phyloP scores from a whole-genome alignment of 2,329 filamentous ascomycete genomes.

The Geosmithia morbida region DNA sequence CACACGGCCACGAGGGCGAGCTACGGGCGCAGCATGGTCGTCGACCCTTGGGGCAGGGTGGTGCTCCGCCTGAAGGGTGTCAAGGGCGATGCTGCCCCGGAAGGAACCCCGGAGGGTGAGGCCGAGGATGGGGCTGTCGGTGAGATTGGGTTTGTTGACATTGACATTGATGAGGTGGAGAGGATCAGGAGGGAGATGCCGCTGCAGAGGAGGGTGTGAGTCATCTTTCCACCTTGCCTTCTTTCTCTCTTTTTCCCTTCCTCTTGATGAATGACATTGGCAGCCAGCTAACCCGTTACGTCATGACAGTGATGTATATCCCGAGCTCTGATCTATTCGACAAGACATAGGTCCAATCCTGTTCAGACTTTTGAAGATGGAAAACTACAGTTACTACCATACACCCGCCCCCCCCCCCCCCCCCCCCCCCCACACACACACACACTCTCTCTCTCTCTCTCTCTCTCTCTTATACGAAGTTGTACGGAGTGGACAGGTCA shows the following conservation, averaged over 20 bases:
- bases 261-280: too few relatives aligned
- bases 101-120: slow-evolving; percentile 11
- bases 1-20: slow-evolving; percentile 64
- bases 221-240: slow-evolving; percentile 1
- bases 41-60: slow-evolving; percentile 77
- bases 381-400: too few relatives aligned
- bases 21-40: slow-evolving; percentile 75
- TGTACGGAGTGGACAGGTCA: too few relatives aligned
- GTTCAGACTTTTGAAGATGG: too few relatives aligned
- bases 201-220: slow-evolving; percentile 35
- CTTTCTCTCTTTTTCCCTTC: neutral
- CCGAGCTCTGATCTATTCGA: neutral
- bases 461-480: too few relatives aligned
- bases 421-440: too few relatives aligned
- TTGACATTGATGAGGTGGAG: slow-evolving; percentile 32
- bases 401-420: too few relatives aligned
- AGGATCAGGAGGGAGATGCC: slow-evolving; percentile 37
- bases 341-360: too few relatives aligned
- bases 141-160: slow-evolving; percentile 38
- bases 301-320: slow-evolving; percentile 1
- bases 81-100: slow-evolving; percentile 14
- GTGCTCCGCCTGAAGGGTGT: slow-evolving; percentile 48
- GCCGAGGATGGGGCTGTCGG: slow-evolving; percentile 24
- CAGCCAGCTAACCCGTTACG: neutral
- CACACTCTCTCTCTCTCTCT: too few relatives aligned